Base-by-base conservation (phyloP, 164 flowering plant species). In the Stephania japonica region DNA sequence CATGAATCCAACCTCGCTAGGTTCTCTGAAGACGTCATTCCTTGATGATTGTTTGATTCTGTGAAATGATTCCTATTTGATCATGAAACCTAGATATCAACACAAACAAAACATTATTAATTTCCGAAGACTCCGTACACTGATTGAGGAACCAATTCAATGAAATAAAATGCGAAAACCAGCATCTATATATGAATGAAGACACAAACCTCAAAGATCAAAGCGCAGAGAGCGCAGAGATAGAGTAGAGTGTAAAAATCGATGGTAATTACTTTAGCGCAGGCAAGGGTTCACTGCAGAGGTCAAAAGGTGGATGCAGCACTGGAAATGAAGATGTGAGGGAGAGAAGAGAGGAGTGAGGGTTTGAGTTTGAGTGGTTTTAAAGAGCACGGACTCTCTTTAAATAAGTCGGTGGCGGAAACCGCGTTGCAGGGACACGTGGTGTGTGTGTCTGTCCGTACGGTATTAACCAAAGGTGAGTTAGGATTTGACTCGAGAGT, bases 351-450 rank as follows among this genome's bases (percentile, higher is more conserved):
- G 25, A 26, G 24, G 21, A 65, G 64, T 43, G 43, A 14, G 72
- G 72, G 71, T 13, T 47, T 59, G 71, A 6, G 71, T 13, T 47
- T 59, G 71, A 6, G 65, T 24, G 24, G 21, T 10, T 12, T 73
- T 38, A 3, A 65, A 27, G 69, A 27, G 73, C 25, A 59, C 27
- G 3, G 11, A 6, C 63, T 63, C 63, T 63, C 53, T 16, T 27
- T 87, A 86, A 81, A 84, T 84, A 87, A 75, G 90, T 76, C 85
- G 88, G 89, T 79, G 84, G 68, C 21, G 27, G 77, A 81, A 86
- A 84, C 73, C 90, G 94, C 89, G 90, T 90, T 70, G 56, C 27
- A 72, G 83, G 83, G 84, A 81, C 90, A 87, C 91, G 92, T 82
- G 64, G 24, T 59, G 25, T 6, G 7, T 7, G 24, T 59, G 25